phyloP scores from a whole-genome alignment of 371 early-diverging fungal species.

The Rhizopus arrhizus region DNA sequence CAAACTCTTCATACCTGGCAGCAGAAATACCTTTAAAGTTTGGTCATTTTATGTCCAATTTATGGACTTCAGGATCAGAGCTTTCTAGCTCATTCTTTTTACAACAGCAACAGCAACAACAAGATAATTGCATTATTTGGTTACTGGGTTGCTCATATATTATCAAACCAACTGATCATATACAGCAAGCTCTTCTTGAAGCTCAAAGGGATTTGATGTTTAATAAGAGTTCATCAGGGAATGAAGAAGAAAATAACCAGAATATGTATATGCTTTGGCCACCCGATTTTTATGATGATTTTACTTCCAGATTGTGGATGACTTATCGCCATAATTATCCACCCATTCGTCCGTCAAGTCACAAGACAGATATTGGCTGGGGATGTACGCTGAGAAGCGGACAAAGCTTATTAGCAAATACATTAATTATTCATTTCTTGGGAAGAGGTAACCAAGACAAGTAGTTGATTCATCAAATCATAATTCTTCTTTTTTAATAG shows the following conservation, averaged over 20 bases:
- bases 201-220: constrained; percentile 45
- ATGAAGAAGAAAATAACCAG: constrained; percentile 1
- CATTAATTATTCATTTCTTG: constrained; percentile 71
- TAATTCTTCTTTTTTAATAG: constrained; percentile 26
- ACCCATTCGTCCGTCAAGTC: constrained; percentile 75
- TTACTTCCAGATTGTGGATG: constrained; percentile 83
- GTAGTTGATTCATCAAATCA: constrained; percentile 6
- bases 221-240: background rate
- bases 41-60: constrained; percentile 52
- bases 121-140: constrained; percentile 32
- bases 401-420: constrained; percentile 89
- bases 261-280: constrained; percentile 32
- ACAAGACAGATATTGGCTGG: constrained; percentile 91
- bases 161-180: constrained; percentile 21
- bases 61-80: constrained; percentile 47
- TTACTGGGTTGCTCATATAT: constrained; percentile 39
- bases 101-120: constrained; percentile 14
- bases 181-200: constrained; percentile 41
- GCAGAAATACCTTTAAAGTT: constrained; percentile 58
- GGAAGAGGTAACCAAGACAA: constrained; percentile 56
- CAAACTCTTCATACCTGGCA: constrained; percentile 55
- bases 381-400: constrained; percentile 97
- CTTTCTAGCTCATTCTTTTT: constrained; percentile 30
- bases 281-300: constrained; percentile 70
- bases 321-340: constrained; percentile 91